Base-by-base conservation (phyloP, 2,329 filamentous ascomycete genomes). In the Furcasterigmium furcatum region DNA sequence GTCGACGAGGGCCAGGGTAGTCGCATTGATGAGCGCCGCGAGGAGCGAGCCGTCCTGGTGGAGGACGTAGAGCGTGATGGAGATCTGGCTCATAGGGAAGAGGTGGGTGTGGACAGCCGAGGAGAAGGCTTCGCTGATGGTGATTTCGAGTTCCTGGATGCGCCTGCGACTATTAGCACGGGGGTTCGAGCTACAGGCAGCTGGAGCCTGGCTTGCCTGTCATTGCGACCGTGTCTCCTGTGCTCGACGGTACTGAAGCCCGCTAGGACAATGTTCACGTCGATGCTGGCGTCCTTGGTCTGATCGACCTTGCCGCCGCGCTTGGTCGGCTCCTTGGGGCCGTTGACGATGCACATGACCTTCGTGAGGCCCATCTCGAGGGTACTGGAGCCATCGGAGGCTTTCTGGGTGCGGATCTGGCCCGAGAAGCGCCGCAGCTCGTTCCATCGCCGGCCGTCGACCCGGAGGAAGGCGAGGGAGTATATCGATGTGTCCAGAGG, bases 301-400 rank as follows among this genome's bases (percentile, higher is more conserved):
- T 60, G 56, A 38, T 57, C 56, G 2, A 53, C 52, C 14, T 53
- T 53, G 2, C 49, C 55, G 14, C 70, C 58, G 21, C 54, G 60
- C 49, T 57, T 55, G 49, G 67, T 67, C 44, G 70, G 68, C 67
- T 99, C 94, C 30, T 80, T 82, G 0, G 94, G 94, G 0, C 94
- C 94, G 2, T 85, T 83, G 40, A 99, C 85, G 20, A 91, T 90
- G 68, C 92, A 96, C 69, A 97, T 88, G 56, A 99, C 86, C 63
- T 96, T 94, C 19, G 94, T 99, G 70, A 97, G 95, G 58, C 94
- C 94, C 85, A 95, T 95, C 64, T 96, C 90, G 48, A 97, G 82
- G 68, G 96, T 96, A 50, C 87, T 89, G 38, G 88, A 95, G 29
- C 94, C 94, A 58, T 97, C 94, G 45, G 91, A 91, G 41, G 91